Conservation (phyloP, 306 rosid genomes). For the Lotus japonicus region DNA sequence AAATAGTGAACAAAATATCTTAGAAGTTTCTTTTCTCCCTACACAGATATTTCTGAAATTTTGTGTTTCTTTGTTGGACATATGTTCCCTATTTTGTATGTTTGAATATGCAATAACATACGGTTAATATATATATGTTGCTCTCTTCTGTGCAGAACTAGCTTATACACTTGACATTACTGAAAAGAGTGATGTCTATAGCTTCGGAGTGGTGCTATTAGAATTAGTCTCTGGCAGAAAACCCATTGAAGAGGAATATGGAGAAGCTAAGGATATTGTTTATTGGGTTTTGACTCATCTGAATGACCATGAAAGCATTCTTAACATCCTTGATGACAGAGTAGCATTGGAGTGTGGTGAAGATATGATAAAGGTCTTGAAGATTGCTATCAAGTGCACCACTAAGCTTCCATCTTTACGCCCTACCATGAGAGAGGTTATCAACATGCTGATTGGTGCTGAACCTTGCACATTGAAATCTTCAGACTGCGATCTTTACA, state of each 20-base stretch:
- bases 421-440: conserved; percentile 88
- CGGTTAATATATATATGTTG: background rate
- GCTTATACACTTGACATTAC: conserved; percentile 71
- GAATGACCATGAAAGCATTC: conserved; percentile 42
- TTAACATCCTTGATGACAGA: conserved; percentile 55
- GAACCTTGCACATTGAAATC: conserved; percentile 42
- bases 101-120: background rate
- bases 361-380: conserved; percentile 74
- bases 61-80: background rate
- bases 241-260: conserved; percentile 75
- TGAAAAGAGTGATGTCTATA: conserved; percentile 85
- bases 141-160: conserved; percentile 51
- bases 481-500: conserved; percentile 9
- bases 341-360: conserved; percentile 36
- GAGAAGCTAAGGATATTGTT: conserved; percentile 88
- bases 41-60: too few relatives aligned
- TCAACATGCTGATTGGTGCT: conserved; percentile 73
- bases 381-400: conserved; percentile 70
- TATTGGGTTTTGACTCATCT: conserved; percentile 73
- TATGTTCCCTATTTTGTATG: background rate
- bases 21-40: too few relatives aligned
- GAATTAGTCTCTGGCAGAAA: conserved; percentile 78
- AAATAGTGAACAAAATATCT: too few relatives aligned
- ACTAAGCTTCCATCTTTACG: conserved; percentile 78
- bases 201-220: conserved; percentile 82